Base-by-base conservation (phyloP, 805 yeast species). In the Scheffersomyces amazonensis region DNA sequence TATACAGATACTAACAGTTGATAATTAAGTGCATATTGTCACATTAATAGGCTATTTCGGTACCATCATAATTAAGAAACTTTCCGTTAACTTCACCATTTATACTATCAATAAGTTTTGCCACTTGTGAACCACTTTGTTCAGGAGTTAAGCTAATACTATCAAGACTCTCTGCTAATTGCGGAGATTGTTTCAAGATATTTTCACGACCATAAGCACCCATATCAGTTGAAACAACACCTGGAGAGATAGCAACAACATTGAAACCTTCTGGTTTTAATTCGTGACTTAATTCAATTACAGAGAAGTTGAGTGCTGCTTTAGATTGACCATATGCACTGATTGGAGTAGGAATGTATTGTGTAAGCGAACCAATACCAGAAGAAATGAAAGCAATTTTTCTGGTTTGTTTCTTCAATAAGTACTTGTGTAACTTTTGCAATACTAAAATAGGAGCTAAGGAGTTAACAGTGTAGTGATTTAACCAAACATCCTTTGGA, bases 71-170 rank as follows among this genome's bases (percentile, higher is more conserved):
- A 15, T 27, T 27, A 13, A 13, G 12, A 10, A 27, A 27, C 5
- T 8, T 7, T 8, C 30, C 30, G 15, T 27, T n/a, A 10, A 13
- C 30, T 27, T 27, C 30, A 13, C 15, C 30, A 7, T 5, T 27
- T 13, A 27, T 13, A 13, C 17, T 13, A 13, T 27, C 30, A 27
- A 83, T 71, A 2, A 89, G 75, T 36, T 66, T 73, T 10, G 78
- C 81, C 5, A 56, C 40, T 10, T 42, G 42, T n/a, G 40, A 38
- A 21, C 47, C 44, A 11, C 34, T 38, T 4, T 25, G 27, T 22
- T 33, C 37, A 27, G 30, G 30, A 27, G 30, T 27, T 27, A 27
- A 5, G 17, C 5, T 5, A 13, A 13, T 5, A 27, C 4, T 5
- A 13, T n/a, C 11, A n/a, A 27, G 30, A 4, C 5, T 5, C 6